Evolutionary conservation across 306 rosid genomes (phyloP), one percentile per base, ranked within the genome.

Genomic region (Trifolium fragiferum): DNA sequence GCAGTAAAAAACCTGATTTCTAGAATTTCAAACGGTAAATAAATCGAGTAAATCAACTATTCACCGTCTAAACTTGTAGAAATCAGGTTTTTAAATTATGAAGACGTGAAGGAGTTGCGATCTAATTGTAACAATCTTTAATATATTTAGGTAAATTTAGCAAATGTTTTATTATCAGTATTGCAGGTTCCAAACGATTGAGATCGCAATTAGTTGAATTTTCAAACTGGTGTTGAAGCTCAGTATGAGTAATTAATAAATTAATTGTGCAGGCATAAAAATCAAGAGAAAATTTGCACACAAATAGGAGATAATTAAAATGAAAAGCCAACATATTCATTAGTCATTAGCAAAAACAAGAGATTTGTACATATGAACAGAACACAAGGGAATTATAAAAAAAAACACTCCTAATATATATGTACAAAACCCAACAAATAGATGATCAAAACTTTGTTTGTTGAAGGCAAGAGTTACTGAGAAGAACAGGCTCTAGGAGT

Each of bases 321-420:
- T 1, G 46, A 7, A 32, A 64, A 41, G 0, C 14, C 54, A 47
- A 75, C n/a, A 15, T 60, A 21, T 4, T 30, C 33, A 19, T 8
- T 16, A 50, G 11, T 51, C 10, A 61, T 75, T 59, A 21, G 1
- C 30, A 66, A 41, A 30, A 30, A 44, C 21, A 51, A 61, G 68
- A 59, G 38, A 62, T 72, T 57, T 72, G 64, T 80, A 75, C 49
- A 69, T 50, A 59, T 62, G 70, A 46, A 69, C 47, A 58, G 10
- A 71, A 46, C 4, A 74, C 10, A 8, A 59, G 51, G 80, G 76
- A 40, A 54, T 15, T 0, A 21, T 44, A 55, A 43, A 6, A 25
- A 43, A 43, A 47, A 23, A 41, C 0, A 30, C 2, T 10, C 74
- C 68, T 15, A 75, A 66, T 76, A 61, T 80, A 66, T 76, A 61